Base-by-base conservation (phyloP, 805 yeast species). In the Spathaspora gorwiae region DNA sequence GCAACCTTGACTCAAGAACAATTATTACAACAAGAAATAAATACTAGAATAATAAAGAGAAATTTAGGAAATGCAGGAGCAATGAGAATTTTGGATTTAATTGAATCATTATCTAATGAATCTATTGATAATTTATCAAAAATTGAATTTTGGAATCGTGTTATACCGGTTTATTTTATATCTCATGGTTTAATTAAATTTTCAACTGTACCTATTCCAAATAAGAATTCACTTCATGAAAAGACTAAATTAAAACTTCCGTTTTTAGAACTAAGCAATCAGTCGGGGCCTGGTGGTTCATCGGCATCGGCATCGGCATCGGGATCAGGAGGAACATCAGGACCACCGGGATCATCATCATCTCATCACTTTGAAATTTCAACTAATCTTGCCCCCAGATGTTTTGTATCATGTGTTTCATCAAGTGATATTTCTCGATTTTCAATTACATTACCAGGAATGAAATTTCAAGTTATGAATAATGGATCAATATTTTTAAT, bases 351-450 rank as follows among this genome's bases (percentile, higher is more conserved):
- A 19, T 12, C n/a, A 12, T 10, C 40, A 27, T 24, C 46, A 26
- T 30, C 46, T 9, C 43, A 59, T 46, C 83, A 75, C 51, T 87
- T 81, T 60, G 90, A 82, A 47, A 74, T 89, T 19, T 77, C 81
- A 9, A 74, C 77, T 7, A 71, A 79, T 4, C 75, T 87, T 9
- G 75, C 87, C n/a, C 85, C 94, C 1, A 64, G 82, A 37, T 80
- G 79, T 52, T 76, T 79, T 52, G 75, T 66, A 48, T 75, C 80
- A 2, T 73, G 73, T 45, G 73, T 79, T 30, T 68, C 73, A 37
- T 66, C 78, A 2, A 81, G 82, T 5, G 56, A 60, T 27, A 52
- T 67, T 10, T 42, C 53, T 10, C 54, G 56, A 15, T 64, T 66
- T 45, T 50, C 55, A 3, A 43, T 70, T 5, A 43, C 61, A 6